phyloP scores from a whole-genome alignment of 257 asterid species.

The Petunia secreta region DNA sequence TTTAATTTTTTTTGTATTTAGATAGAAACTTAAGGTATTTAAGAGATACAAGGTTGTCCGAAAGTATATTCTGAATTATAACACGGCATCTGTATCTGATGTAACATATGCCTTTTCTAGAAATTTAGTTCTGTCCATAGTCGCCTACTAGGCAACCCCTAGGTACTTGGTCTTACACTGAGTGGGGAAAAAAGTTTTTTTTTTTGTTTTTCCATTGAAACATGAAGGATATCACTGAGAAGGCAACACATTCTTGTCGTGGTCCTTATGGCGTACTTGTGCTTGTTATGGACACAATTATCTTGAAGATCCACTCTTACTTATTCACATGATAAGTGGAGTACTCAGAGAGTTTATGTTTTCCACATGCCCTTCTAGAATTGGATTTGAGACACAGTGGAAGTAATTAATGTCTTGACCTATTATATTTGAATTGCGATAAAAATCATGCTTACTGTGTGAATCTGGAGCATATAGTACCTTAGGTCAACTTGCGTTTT shows the following conservation, averaged over 20 bases:
- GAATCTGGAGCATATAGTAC: neutral
- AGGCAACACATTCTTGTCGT: conserved; percentile 7
- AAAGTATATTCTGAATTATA: neutral
- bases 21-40: neutral
- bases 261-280: neutral
- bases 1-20: neutral
- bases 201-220: neutral
- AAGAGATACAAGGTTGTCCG: neutral
- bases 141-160: neutral
- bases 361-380: neutral
- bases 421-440: neutral
- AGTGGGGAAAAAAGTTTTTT: neutral
- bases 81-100: neutral
- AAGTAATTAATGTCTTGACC: neutral
- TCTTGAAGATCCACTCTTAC: neutral
- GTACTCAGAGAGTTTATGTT: conserved; percentile 12
- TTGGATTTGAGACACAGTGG: neutral
- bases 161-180: neutral
- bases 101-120: neutral
- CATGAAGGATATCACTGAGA: neutral
- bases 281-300: neutral
- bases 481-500: neutral
- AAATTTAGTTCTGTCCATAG: neutral
- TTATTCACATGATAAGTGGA: neutral
- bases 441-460: neutral